A percentile compares a stretch with the other conserved stretches of the same genome.
These are phyloP conservation scores for Exophiala alcalophila DNA, from an alignment of 2,329 filamentous ascomycete genomes.

Conservation along the genomic window DNA sequence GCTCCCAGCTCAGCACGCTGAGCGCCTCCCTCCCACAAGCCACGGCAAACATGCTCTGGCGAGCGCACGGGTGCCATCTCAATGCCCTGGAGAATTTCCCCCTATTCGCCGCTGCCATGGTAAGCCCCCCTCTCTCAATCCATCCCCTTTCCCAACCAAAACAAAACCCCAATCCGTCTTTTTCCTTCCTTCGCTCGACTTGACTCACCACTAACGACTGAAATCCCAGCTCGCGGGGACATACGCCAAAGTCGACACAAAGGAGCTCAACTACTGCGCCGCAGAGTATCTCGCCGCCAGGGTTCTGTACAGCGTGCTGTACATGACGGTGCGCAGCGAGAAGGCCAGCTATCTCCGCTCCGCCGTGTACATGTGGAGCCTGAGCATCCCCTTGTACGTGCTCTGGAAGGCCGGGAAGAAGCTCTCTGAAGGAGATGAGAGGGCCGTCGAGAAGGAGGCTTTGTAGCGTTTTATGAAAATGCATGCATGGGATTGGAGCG, in stretches of 20 bases:
- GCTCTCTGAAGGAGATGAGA: conserved; percentile 1
- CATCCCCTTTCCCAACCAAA: background rate
- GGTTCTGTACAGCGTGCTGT: conserved; percentile 36
- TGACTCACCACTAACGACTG: background rate
- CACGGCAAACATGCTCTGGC: conserved; percentile 30
- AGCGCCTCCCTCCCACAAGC: conserved; percentile 32
- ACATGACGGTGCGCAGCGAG: conserved; percentile 36
- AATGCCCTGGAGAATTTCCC: conserved; percentile 39
- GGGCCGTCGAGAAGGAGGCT: background rate
- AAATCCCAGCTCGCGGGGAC: conserved; percentile 34
- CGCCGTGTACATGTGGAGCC: conserved; percentile 36
- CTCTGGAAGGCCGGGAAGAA: conserved; percentile 34
- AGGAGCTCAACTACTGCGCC: conserved; percentile 35
- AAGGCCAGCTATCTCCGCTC: conserved; percentile 35
- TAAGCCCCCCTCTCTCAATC: conserved; percentile 16
- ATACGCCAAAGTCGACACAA: conserved; percentile 33
- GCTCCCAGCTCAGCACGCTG: conserved; percentile 34
- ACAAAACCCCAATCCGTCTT: background rate
- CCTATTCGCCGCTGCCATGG: conserved; percentile 38
- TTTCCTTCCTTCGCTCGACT: background rate
- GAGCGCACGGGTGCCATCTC: conserved; percentile 35
- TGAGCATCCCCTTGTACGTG: conserved; percentile 35
- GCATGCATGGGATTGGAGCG: no score
- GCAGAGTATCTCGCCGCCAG: conserved; percentile 36
- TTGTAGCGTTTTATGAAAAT: no score